Evolutionary conservation across 2,329 filamentous ascomycete genomes (phyloP).

Genomic region (Stachybotrys chlorohalonatus): DNA sequence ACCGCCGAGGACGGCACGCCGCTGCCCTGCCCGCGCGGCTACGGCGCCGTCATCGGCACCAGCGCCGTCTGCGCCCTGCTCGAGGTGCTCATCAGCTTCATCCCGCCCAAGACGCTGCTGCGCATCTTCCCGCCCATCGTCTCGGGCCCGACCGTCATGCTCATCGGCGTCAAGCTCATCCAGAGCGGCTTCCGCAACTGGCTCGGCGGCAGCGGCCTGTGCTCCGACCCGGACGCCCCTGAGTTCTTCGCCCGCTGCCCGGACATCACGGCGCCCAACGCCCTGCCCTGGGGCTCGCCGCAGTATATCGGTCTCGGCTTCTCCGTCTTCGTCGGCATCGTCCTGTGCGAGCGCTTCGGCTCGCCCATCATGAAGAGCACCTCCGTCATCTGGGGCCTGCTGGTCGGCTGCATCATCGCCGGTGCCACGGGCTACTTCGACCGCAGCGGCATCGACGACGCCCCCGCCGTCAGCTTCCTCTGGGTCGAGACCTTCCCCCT

Average conservation of each 20-base stretch:
- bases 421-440: slow-evolving; percentile 73
- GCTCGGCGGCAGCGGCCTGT: slow-evolving; percentile 63
- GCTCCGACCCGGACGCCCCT: slow-evolving; percentile 35
- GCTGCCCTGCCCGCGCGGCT: slow-evolving; percentile 67
- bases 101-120: slow-evolving; percentile 59
- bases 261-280: slow-evolving; percentile 56
- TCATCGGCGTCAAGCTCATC: slow-evolving; percentile 68
- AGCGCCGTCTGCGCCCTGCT: slow-evolving; percentile 55
- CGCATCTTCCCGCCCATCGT: slow-evolving; percentile 73
- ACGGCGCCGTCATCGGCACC: slow-evolving; percentile 65
- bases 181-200: slow-evolving; percentile 65
- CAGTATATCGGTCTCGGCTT: slow-evolving; percentile 75
- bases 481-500: slow-evolving; percentile 74
- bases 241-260: slow-evolving; percentile 58
- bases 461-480: slow-evolving; percentile 64
- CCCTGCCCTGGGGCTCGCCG: slow-evolving; percentile 68
- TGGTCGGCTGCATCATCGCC: slow-evolving; percentile 70
- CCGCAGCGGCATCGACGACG: slow-evolving; percentile 58
- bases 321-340: slow-evolving; percentile 69
- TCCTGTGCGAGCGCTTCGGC: slow-evolving; percentile 73
- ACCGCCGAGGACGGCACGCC: slow-evolving; percentile 51
- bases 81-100: slow-evolving; percentile 67
- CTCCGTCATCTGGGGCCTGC: slow-evolving; percentile 64
- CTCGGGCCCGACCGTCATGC: slow-evolving; percentile 59
- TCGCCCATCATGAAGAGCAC: slow-evolving; percentile 78